Conservation (phyloP, 306 rosid genomes). For the barrel medic (Medicago truncatula) region MtrunA17r5.0-ANR NC_053045.1:35822001-35822500, state of each 20-base stretch:
- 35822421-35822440: slow-evolving; percentile 73
- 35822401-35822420: no score
- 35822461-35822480: slow-evolving; percentile 91
- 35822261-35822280: no score
- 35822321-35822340: no score
- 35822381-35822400: no score
- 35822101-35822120: slow-evolving; percentile 5
- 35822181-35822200: no score
- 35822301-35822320: no score
- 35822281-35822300: no score
- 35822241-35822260: no score
- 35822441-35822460: slow-evolving; percentile 88
- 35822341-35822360: no score
- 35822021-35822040: slow-evolving; percentile 83
- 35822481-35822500: slow-evolving; percentile 69
- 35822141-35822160: slow-evolving; percentile 93
- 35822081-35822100: neutral
- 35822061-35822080: slow-evolving; percentile 89
- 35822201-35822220: neutral
- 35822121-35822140: slow-evolving; percentile 65
- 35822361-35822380: no score
- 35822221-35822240: neutral
- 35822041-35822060: slow-evolving; percentile 75
- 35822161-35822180: slow-evolving; percentile 48
- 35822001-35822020: slow-evolving; percentile 87